Evolutionary conservation across 495 filamentous ascomycete species (phyloP).

Genomic region (Collariella sp.): DNA sequence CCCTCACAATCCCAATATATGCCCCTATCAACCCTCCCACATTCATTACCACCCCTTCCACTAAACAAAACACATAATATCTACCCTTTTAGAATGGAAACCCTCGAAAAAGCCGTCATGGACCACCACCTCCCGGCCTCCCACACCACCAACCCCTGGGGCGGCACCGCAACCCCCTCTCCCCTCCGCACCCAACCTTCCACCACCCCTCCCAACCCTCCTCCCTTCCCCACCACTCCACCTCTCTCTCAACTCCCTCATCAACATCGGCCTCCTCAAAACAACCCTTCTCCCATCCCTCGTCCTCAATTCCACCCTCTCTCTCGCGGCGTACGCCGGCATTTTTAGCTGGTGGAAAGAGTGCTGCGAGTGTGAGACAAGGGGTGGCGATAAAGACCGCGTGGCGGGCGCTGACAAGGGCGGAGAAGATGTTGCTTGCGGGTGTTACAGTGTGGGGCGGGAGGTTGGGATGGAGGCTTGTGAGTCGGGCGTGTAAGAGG

Average conservation of each 20-base stretch:
- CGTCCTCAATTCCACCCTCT: slow-evolving; percentile 37
- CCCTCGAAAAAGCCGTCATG: not conserved
- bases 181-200: not conserved
- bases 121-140: not conserved
- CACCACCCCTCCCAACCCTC: not conserved
- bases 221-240: not conserved
- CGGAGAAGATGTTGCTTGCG: slow-evolving; percentile 43
- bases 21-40: too few species aligned
- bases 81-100: too few species aligned
- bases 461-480: slow-evolving; percentile 46
- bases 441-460: slow-evolving; percentile 49
- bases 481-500: slow-evolving; percentile 26
- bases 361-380: slow-evolving; percentile 3
- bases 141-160: slow-evolving; percentile 12
- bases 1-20: too few species aligned
- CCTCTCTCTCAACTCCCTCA: slow-evolving; percentile 32
- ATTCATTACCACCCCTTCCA: too few species aligned
- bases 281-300: slow-evolving; percentile 46
- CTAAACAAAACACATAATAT: too few species aligned
- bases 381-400: slow-evolving; percentile 34
- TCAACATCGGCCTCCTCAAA: slow-evolving; percentile 40
- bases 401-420: slow-evolving; percentile 38
- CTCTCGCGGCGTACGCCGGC: slow-evolving; percentile 39
- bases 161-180: not conserved
- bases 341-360: too few species aligned